These are phyloP conservation scores for Aphanomyces astaci DNA, from an alignment of 352 stramenopile genomes.

Conservation along the genomic window DNA sequence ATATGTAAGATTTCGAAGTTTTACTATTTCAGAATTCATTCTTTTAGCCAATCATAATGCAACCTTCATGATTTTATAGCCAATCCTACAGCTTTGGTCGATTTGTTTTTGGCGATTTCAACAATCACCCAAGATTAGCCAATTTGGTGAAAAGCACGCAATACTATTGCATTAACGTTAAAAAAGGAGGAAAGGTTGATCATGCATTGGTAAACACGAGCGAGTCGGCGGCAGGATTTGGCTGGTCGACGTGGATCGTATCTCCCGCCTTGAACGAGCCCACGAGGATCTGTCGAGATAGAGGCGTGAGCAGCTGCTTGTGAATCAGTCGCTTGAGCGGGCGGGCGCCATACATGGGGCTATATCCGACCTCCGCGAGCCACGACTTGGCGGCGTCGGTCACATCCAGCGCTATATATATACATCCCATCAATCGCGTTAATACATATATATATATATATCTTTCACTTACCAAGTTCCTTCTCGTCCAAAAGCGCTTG, in stretches of 20 bases:
- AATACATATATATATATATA: no score
- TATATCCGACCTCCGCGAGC: slow-evolving; percentile 90
- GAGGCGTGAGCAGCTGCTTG: slow-evolving; percentile 91
- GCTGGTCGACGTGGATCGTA: slow-evolving; percentile 54
- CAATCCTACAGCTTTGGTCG: no score
- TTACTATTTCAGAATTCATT: no score
- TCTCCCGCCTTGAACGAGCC: slow-evolving; percentile 73
- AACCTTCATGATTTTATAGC: no score
- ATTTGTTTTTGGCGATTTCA: no score
- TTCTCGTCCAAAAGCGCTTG: slow-evolving; percentile 86
- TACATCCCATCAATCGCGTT: no score
- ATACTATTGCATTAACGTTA: no score
- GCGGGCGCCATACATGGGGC: slow-evolving; percentile 93
- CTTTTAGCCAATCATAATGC: neutral
- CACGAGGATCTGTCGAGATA: slow-evolving; percentile 87
- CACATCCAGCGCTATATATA: slow-evolving; percentile 66
- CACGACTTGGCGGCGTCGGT: slow-evolving; percentile 86
- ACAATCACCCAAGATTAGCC: no score
- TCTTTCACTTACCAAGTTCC: slow-evolving; percentile 47
- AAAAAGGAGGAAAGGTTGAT: no score
- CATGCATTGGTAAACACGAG: neutral
- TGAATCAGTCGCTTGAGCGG: slow-evolving; percentile 96
- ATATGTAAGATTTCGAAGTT: no score
- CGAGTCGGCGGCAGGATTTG: neutral
- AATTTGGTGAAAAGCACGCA: no score